Evolutionary conservation across 176 grass and related monocot species (phyloP).

Genomic region (Pharus latifolius): DNA sequence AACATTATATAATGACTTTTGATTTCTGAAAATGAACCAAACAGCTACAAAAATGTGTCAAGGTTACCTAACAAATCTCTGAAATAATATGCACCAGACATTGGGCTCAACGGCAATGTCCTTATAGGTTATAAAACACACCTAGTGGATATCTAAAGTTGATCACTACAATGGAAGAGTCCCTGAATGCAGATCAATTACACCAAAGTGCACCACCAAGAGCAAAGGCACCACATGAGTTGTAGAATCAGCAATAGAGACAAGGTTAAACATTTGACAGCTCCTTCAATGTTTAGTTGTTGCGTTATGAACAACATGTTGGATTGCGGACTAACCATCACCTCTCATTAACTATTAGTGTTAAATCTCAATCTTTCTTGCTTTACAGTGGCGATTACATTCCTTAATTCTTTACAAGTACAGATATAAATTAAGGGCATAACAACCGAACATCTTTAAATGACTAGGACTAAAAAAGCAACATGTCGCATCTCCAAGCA

Average conservation of each 20-base stretch:
- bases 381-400: no score
- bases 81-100: background rate
- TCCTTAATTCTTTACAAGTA: background rate
- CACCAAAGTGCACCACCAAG: background rate
- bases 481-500: no score
- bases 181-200: background rate
- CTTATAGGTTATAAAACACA: background rate
- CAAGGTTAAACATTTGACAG: background rate
- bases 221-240: background rate
- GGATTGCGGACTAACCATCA: background rate
- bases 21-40: no score
- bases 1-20: no score
- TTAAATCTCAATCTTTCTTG: background rate
- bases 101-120: background rate
- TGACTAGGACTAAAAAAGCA: background rate
- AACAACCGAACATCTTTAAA: background rate
- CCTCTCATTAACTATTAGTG: background rate
- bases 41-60: no score
- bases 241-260: background rate
- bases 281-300: no score
- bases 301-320: no score
- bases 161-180: background rate
- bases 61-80: background rate
- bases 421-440: background rate
- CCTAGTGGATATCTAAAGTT: background rate